A percentile compares a stretch with the other conserved stretches of the same genome.
Evolutionary conservation across 208 protist species (phyloP).

Genomic region (Leishmania turanica): DNA sequence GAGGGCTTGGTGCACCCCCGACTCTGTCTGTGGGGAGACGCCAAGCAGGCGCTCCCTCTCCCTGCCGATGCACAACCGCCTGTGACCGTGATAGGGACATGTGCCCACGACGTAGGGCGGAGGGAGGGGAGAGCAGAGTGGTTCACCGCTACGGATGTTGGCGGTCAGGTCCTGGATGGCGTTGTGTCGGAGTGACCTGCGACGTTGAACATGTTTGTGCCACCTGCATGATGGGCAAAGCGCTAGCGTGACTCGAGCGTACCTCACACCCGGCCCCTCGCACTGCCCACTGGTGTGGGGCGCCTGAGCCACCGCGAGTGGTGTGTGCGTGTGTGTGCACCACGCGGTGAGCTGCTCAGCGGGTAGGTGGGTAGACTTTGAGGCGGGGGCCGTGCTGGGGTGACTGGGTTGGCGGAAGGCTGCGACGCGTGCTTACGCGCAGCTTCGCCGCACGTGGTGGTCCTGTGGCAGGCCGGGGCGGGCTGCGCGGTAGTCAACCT

Average conservation of each 20-base stretch:
- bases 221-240: neutral
- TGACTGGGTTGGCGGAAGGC: neutral
- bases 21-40: neutral
- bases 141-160: neutral
- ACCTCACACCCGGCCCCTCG: neutral
- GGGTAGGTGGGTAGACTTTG: neutral
- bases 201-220: neutral
- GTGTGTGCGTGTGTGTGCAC: too few relatives aligned
- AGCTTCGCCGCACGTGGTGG: neutral
- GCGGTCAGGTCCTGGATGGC: neutral
- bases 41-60: neutral
- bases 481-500: neutral
- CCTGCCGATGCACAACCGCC: neutral
- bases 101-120: neutral
- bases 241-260: neutral
- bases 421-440: neutral
- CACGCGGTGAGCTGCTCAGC: neutral
- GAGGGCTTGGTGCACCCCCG: neutral
- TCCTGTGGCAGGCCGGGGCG: neutral
- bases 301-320: too few relatives aligned
- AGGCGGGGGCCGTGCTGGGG: neutral
- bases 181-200: neutral
- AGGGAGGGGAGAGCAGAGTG: neutral
- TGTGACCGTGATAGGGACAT: neutral
- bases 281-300: neutral